Conservation (phyloP, 2,329 filamentous ascomycete species). For the Botrytis squamosa region DNA sequence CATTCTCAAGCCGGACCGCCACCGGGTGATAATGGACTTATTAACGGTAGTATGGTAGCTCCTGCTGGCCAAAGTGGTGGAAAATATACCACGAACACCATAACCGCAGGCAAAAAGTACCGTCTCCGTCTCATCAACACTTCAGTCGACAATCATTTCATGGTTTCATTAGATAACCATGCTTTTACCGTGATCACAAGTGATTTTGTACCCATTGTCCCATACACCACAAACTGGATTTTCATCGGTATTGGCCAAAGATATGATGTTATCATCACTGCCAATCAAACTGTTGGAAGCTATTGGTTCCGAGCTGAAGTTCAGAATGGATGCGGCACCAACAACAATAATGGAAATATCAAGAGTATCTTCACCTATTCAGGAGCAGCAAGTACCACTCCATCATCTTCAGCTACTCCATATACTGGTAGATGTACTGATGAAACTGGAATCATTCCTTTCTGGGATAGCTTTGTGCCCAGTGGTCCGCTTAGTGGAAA, state of each 20-base stretch:
- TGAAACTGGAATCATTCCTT: conserved; percentile 18
- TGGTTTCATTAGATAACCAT: conserved; percentile 54
- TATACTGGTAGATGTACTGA: conserved; percentile 20
- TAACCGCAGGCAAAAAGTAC: conserved; percentile 40
- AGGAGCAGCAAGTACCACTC: conserved; percentile 17
- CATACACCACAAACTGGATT: conserved; percentile 49
- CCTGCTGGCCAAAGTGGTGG: conserved; percentile 18
- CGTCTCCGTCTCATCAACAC: conserved; percentile 49
- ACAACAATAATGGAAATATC: conserved; percentile 19
- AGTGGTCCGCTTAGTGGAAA: conserved; percentile 7
- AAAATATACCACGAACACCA: conserved; percentile 22
- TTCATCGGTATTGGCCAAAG: conserved; percentile 47
- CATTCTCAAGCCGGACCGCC: conserved; percentile 7
- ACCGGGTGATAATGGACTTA: conserved; percentile 45
- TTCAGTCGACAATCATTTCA: conserved; percentile 44
- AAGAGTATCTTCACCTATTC: conserved; percentile 23
- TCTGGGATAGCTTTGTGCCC: conserved; percentile 21
- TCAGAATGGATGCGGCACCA: conserved; percentile 18
- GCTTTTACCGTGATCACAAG: conserved; percentile 54
- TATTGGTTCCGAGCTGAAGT: conserved; percentile 52
- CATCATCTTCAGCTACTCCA: conserved; percentile 20
- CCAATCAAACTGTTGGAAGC: conserved; percentile 42
- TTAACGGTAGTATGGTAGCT: conserved; percentile 44
- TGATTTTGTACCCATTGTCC: conserved; percentile 58
- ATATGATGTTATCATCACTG: conserved; percentile 46